Evolutionary conservation across 2,329 filamentous ascomycete genomes (phyloP).

Genomic region (Fusarium metavorans): DNA sequence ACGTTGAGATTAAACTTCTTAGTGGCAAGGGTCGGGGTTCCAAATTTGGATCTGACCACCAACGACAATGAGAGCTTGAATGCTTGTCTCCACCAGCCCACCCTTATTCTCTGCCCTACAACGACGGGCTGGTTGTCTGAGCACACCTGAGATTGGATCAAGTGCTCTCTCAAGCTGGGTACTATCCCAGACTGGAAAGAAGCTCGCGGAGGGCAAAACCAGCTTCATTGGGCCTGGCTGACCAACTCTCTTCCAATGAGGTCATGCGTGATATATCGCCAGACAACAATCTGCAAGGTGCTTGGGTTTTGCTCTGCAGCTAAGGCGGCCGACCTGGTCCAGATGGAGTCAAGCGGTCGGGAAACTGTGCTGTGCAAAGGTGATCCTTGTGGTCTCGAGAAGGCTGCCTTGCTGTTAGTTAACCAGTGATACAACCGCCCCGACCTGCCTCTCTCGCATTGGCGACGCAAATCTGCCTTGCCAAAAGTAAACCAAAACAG

Average conservation of each 20-base stretch:
- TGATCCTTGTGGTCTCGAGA: neutral
- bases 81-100: conserved; percentile 2
- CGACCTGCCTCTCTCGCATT: neutral
- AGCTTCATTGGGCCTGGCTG: neutral
- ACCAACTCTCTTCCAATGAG: neutral
- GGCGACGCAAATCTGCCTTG: conserved; percentile 19
- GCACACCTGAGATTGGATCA: neutral
- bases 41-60: conserved; percentile 17
- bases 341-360: conserved; percentile 21
- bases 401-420: neutral
- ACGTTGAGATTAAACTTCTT: conserved; percentile 42
- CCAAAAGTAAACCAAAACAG: neutral
- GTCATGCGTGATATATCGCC: conserved; percentile 24
- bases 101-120: conserved; percentile 24
- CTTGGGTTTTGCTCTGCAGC: conserved; percentile 13
- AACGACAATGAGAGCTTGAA: conserved; percentile 8
- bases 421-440: neutral
- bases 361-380: neutral
- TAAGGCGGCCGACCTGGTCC: conserved; percentile 5
- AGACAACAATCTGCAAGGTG: neutral
- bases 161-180: neutral
- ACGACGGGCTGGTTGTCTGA: conserved; percentile 13
- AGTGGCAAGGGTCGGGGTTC: conserved; percentile 31
- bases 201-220: conserved; percentile 16
- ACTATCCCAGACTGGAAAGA: conserved; percentile 3